A percentile compares a stretch with the other conserved stretches of the same genome.
Conservation (phyloP, 2,329 filamentous ascomycete genomes). For the Stromatinia cepivora region DNA sequence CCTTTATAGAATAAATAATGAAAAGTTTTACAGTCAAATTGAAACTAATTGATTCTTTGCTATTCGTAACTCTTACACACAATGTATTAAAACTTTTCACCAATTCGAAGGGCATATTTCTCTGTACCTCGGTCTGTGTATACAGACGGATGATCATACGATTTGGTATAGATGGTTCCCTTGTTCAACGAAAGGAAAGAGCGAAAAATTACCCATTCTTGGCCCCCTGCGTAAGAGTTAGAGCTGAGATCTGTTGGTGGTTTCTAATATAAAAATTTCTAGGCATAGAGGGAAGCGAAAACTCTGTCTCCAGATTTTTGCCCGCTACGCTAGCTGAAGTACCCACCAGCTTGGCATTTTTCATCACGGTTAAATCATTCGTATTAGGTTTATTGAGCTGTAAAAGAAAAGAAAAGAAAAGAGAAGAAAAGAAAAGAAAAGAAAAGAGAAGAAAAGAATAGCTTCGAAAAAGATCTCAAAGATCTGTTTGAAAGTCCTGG, state of each 20-base stretch:
- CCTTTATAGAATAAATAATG: too few relatives aligned
- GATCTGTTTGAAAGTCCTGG: background rate
- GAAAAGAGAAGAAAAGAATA: too few relatives aligned
- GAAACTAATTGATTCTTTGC: too few relatives aligned
- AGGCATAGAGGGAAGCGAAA: background rate
- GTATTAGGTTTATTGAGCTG: background rate
- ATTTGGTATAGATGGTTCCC: background rate
- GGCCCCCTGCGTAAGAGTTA: background rate
- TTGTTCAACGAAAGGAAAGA: background rate
- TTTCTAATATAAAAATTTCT: background rate
- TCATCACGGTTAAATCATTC: background rate
- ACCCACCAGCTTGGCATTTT: background rate
- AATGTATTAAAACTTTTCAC: background rate
- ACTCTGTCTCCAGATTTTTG: conserved; percentile 16
- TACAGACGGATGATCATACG: background rate
- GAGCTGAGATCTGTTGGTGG: background rate
- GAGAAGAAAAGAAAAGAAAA: background rate
- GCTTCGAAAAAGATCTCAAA: background rate
- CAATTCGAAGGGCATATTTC: background rate
- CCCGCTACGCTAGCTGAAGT: background rate
- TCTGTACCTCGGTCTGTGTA: background rate
- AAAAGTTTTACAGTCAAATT: too few relatives aligned
- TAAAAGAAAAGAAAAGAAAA: background rate
- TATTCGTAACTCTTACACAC: too few relatives aligned
- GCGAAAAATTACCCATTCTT: background rate